These are phyloP conservation scores for Ophidiomyces ophidiicola DNA, from an alignment of 2,329 filamentous ascomycete species.

Conservation along the genomic window DNA sequence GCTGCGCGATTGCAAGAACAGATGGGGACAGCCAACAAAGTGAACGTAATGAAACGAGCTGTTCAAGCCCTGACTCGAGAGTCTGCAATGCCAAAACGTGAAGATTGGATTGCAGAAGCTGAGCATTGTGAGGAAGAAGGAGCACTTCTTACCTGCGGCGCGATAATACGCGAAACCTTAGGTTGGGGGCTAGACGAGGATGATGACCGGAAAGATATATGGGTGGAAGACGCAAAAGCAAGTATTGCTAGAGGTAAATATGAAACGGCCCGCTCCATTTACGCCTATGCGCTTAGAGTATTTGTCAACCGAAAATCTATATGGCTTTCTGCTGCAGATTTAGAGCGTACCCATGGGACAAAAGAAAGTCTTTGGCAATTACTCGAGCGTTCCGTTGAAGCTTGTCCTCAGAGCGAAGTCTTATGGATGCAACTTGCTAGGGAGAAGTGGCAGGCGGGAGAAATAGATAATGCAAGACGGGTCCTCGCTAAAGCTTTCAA, in stretches of 20 bases:
- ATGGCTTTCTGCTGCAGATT: slow-evolving; percentile 80
- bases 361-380: slow-evolving; percentile 73
- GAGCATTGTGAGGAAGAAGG: slow-evolving; percentile 92
- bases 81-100: slow-evolving; percentile 90
- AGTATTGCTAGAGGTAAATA: slow-evolving; percentile 72
- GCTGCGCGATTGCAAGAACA: slow-evolving; percentile 81
- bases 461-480: slow-evolving; percentile 72
- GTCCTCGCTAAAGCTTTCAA: slow-evolving; percentile 85
- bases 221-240: slow-evolving; percentile 82
- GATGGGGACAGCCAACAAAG: slow-evolving; percentile 66
- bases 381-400: slow-evolving; percentile 85
- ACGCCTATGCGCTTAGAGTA: slow-evolving; percentile 76
- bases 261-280: slow-evolving; percentile 85
- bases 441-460: slow-evolving; percentile 82
- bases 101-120: slow-evolving; percentile 92
- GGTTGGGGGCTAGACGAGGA: slow-evolving; percentile 91
- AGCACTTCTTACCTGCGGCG: slow-evolving; percentile 70
- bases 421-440: slow-evolving; percentile 94
- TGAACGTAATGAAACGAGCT: slow-evolving; percentile 90
- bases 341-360: slow-evolving; percentile 80
- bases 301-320: slow-evolving; percentile 80
- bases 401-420: slow-evolving; percentile 79
- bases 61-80: slow-evolving; percentile 79
- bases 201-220: slow-evolving; percentile 88
- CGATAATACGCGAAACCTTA: slow-evolving; percentile 83